These are phyloP conservation scores for Scutellaria barbata DNA, from an alignment of 257 asterid species.

Conservation along the genomic window DNA sequence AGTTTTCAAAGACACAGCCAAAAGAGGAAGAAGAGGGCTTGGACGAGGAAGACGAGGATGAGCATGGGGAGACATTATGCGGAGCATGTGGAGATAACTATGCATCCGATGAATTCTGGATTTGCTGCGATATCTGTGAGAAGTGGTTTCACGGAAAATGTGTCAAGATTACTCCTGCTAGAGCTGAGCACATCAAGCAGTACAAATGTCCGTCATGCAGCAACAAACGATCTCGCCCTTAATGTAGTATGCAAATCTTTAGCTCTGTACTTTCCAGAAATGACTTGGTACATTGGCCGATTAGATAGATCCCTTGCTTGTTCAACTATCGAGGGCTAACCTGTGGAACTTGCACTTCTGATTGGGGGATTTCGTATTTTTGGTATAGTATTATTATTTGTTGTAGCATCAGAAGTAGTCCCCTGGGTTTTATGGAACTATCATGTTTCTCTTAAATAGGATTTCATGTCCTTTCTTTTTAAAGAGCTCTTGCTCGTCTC, in stretches of 20 bases:
- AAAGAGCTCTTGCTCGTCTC: slow-evolving; percentile 18
- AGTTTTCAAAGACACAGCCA: slow-evolving; percentile 43
- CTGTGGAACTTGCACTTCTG: slow-evolving; percentile 42
- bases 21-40: slow-evolving; percentile 59
- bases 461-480: slow-evolving; percentile 18
- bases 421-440: slow-evolving; percentile 28
- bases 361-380: slow-evolving; percentile 34
- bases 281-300: slow-evolving; percentile 19
- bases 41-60: slow-evolving; percentile 68
- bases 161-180: slow-evolving; percentile 83
- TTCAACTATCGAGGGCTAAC: slow-evolving; percentile 32
- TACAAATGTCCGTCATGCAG: slow-evolving; percentile 86
- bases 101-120: slow-evolving; percentile 76
- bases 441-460: slow-evolving; percentile 19
- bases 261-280: slow-evolving; percentile 30
- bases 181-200: slow-evolving; percentile 77
- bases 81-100: slow-evolving; percentile 72
- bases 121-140: slow-evolving; percentile 81
- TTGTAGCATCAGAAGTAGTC: slow-evolving; percentile 32
- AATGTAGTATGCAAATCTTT: slow-evolving; percentile 19
- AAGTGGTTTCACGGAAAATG: slow-evolving; percentile 92
- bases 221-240: slow-evolving; percentile 66
- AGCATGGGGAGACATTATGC: slow-evolving; percentile 70
- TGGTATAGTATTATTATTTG: slow-evolving; percentile 37
- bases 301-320: slow-evolving; percentile 29